Conservation (phyloP, 163 green algal species). For the Prototheca wickerhamii region DNA sequence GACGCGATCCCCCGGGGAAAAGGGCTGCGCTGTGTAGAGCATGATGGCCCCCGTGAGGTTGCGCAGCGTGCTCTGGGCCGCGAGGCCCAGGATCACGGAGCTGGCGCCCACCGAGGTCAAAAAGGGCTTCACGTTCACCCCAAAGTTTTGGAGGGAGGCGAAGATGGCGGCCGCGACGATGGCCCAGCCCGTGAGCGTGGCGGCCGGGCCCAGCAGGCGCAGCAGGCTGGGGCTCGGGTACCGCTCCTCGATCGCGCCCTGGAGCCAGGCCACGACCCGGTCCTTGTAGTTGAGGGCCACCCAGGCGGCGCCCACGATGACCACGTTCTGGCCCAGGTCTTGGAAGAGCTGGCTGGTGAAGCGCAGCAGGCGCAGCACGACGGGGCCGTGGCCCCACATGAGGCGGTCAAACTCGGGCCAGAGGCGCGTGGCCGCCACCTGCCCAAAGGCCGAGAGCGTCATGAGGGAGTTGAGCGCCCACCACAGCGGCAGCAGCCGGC, state of each 20-base stretch:
- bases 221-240: background rate
- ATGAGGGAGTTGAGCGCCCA: constrained; percentile 6
- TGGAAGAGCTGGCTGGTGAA: constrained; percentile 16
- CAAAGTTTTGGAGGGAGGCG: constrained; percentile 3
- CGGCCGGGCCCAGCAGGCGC: constrained; percentile 8
- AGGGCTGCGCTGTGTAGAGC: constrained; percentile 12
- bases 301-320: constrained; percentile 21
- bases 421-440: constrained; percentile 4
- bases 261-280: constrained; percentile 6
- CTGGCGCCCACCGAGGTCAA: constrained; percentile 13
- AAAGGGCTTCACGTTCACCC: constrained; percentile 19
- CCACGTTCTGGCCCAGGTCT: constrained; percentile 11
- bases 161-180: constrained; percentile 4
- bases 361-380: constrained; percentile 1
- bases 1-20: constrained; percentile 16
- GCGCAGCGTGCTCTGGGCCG: constrained; percentile 5
- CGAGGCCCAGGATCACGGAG: constrained; percentile 19
- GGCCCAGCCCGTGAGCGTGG: background rate
- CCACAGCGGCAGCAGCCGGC: constrained; percentile 11
- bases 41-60: constrained; percentile 10
- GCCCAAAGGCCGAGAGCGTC: constrained; percentile 1
- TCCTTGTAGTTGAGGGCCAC: constrained; percentile 16
- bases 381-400: background rate
- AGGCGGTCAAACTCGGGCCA: constrained; percentile 6
- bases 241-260: background rate